A percentile compares a stretch with the other conserved stretches of the same genome.
phyloP scores from a whole-genome alignment of 345 rosid genomes.

The Chamaenerion angustifolium region DNA sequence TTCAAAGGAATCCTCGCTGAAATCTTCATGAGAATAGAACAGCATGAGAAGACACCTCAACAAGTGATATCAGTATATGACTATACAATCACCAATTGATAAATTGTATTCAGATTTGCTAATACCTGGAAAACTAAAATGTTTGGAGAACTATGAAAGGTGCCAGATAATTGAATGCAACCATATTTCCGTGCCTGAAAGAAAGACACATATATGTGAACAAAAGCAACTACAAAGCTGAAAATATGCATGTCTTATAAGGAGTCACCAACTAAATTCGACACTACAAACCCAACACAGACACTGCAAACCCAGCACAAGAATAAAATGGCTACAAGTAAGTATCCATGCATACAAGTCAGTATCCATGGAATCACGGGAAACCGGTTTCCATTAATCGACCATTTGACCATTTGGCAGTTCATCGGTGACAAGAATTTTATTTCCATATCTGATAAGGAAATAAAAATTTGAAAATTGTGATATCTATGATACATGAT shows the following conservation, averaged over 20 bases:
- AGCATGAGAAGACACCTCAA: constrained; percentile 3
- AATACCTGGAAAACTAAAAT: constrained; percentile 71
- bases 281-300: too few species aligned
- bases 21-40: constrained; percentile 30
- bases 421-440: constrained; percentile 98
- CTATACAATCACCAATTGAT: too few species aligned
- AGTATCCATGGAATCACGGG: constrained; percentile 65
- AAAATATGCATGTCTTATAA: not conserved
- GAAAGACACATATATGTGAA: constrained; percentile 10
- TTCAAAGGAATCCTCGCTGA: constrained; percentile 50
- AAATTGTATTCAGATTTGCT: not conserved
- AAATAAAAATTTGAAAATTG: constrained; percentile 13
- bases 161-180: constrained; percentile 50
- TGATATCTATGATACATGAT: constrained; percentile 10
- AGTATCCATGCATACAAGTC: too few species aligned
- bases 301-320: too few species aligned
- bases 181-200: constrained; percentile 35
- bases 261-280: too few species aligned
- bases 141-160: constrained; percentile 40
- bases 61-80: too few species aligned
- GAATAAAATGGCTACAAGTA: too few species aligned
- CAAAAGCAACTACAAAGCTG: constrained; percentile 1
- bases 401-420: constrained; percentile 98
- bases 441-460: constrained; percentile 72
- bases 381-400: constrained; percentile 95